Conservation (phyloP, 345 rosid species). For the Salix arbutifolia region DNA sequence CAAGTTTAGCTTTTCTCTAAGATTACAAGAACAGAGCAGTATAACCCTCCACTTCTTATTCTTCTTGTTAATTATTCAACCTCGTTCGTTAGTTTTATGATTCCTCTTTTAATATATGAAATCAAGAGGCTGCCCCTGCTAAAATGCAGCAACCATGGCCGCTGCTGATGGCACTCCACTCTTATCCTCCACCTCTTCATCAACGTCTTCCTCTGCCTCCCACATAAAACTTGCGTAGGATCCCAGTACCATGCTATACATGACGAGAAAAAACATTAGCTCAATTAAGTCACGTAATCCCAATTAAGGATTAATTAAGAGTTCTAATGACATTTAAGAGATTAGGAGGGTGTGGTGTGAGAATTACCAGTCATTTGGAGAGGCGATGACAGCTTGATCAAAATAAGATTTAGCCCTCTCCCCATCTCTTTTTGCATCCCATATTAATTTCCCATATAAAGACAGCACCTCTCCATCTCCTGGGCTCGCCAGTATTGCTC, state of each 20-base stretch:
- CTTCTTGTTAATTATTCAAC: not conserved
- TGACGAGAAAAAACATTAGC: not conserved
- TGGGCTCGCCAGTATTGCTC: conserved; percentile 68
- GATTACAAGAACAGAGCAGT: no score
- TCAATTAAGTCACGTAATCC: no score
- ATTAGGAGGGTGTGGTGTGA: not conserved
- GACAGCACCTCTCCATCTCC: conserved; percentile 77
- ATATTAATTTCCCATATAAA: conserved; percentile 69
- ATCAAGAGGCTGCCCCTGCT: not conserved
- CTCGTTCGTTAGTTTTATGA: not conserved
- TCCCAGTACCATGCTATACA: conserved; percentile 66
- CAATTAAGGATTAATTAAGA: not conserved
- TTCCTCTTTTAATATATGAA: not conserved
- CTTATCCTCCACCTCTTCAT: conserved; percentile 18
- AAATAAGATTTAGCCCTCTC: conserved; percentile 63
- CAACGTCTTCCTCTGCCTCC: conserved; percentile 69
- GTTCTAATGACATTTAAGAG: not conserved
- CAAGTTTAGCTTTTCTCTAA: no score
- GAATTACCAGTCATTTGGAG: conserved; percentile 68
- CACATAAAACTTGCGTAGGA: conserved; percentile 87
- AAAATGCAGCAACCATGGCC: conserved; percentile 35
- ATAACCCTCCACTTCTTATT: no score
- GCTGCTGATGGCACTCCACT: conserved; percentile 16
- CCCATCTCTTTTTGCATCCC: conserved; percentile 59
- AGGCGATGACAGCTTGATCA: conserved; percentile 60